phyloP scores from a whole-genome alignment of 176 grass and related monocot genomes.

The Elaeis guineensis region DNA sequence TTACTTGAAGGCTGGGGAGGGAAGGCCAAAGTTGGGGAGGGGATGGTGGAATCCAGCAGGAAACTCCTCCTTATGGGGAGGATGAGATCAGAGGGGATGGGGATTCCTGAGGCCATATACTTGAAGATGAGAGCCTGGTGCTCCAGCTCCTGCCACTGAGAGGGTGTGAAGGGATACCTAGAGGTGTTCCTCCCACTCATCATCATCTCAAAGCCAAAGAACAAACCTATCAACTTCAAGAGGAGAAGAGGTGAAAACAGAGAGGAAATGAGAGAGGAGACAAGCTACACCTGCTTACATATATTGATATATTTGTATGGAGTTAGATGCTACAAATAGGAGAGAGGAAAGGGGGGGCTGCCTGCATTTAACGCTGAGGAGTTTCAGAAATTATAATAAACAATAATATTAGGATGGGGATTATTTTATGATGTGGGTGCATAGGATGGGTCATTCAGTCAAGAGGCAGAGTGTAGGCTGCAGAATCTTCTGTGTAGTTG shows the following conservation, averaged over 20 bases:
- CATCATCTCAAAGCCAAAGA: constrained; percentile 37
- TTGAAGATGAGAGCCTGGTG: constrained; percentile 95
- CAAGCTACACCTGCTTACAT: too few relatives aligned
- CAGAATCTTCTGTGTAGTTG: constrained; percentile 51
- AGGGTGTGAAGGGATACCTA: constrained; percentile 76
- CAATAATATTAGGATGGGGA: too few relatives aligned
- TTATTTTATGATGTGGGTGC: neutral
- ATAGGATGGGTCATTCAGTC: constrained; percentile 42
- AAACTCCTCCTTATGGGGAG: constrained; percentile 71
- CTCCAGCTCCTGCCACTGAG: constrained; percentile 97
- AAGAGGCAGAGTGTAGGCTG: constrained; percentile 52
- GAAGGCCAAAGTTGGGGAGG: constrained; percentile 66
- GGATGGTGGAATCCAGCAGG: constrained; percentile 58
- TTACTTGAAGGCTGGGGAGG: constrained; percentile 58
- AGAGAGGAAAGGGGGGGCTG: too few relatives aligned
- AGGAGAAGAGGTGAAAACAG: neutral
- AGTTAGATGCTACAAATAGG: too few relatives aligned
- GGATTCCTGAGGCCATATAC: constrained; percentile 76
- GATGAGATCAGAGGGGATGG: constrained; percentile 81
- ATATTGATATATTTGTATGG: too few relatives aligned
- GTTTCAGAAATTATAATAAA: too few relatives aligned
- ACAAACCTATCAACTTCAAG: neutral
- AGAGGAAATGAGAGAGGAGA: neutral
- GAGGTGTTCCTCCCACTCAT: constrained; percentile 38
- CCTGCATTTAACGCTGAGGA: too few relatives aligned